phyloP scores from a whole-genome alignment of 2,329 filamentous ascomycete species.

The Sclerotinia subarctica region DNA sequence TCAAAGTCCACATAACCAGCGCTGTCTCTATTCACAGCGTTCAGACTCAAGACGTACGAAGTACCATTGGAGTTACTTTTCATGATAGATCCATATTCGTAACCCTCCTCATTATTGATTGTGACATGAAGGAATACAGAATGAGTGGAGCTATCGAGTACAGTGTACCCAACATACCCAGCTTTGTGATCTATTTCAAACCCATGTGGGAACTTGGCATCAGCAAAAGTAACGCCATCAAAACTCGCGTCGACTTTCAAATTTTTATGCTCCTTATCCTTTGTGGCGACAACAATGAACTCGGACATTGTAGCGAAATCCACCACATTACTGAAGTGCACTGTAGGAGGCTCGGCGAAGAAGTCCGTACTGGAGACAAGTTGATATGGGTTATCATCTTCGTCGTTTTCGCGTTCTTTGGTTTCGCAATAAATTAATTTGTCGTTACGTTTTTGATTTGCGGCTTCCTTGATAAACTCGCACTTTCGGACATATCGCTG shows the following conservation, averaged over 20 bases:
- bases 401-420: conserved; percentile 60
- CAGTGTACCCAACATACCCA: conserved; percentile 86
- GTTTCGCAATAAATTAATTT: conserved; percentile 57
- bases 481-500: conserved; percentile 75
- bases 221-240: conserved; percentile 77
- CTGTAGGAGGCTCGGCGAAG: conserved; percentile 62
- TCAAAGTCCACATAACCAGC: conserved; percentile 89
- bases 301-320: conserved; percentile 95
- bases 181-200: conserved; percentile 75
- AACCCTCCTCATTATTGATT: conserved; percentile 61
- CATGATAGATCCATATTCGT: conserved; percentile 79
- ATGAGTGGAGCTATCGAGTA: conserved; percentile 91
- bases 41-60: conserved; percentile 81
- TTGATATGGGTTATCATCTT: conserved; percentile 60
- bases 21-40: conserved; percentile 76
- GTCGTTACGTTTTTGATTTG: conserved; percentile 50
- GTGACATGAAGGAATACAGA: conserved; percentile 92
- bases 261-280: conserved; percentile 60
- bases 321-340: conserved; percentile 67
- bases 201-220: conserved; percentile 81
- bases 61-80: conserved; percentile 99
- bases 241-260: conserved; percentile 79
- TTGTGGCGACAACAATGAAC: conserved; percentile 85
- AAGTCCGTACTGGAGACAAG: conserved; percentile 77
- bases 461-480: conserved; percentile 72